Percentiles rank a stretch among this genome's conserved stretches.
These are phyloP conservation scores for Ceratocystiopsis brevicomis DNA, from an alignment of 2,329 filamentous ascomycete genomes.

Conservation along the genomic window DNA sequence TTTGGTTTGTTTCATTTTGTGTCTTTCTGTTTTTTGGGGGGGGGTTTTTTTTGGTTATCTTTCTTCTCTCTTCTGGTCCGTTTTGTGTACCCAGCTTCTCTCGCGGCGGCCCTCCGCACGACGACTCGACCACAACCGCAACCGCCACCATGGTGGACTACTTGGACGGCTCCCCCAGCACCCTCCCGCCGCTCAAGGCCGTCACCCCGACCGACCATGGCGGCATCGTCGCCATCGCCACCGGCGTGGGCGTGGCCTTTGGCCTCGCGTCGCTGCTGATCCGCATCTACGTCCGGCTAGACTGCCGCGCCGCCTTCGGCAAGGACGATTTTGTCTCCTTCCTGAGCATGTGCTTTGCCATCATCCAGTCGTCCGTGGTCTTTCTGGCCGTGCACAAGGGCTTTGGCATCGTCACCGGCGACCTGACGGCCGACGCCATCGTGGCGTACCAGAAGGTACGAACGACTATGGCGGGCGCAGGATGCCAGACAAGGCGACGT, in stretches of 20 bases:
- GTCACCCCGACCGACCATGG: conserved; percentile 20
- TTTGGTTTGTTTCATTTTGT: too few relatives aligned
- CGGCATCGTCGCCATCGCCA: conserved; percentile 21
- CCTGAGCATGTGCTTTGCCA: conserved; percentile 15
- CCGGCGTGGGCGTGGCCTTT: conserved; percentile 19
- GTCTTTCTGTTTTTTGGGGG: not conserved
- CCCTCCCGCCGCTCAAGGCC: conserved; percentile 16
- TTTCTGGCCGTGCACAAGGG: conserved; percentile 20
- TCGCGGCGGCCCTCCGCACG: too few relatives aligned
- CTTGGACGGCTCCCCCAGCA: too few relatives aligned
- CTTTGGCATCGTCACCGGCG: conserved; percentile 17
- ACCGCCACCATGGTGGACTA: not conserved
- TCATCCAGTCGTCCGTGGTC: conserved; percentile 19
- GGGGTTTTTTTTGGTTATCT: not conserved
- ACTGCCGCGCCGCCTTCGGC: conserved; percentile 13
- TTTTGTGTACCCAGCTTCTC: not conserved
- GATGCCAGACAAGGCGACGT: too few relatives aligned
- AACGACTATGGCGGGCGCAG: too few relatives aligned
- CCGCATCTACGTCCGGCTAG: conserved; percentile 19
- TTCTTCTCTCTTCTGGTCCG: not conserved
- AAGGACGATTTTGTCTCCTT: conserved; percentile 18
- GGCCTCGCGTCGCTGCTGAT: conserved; percentile 20
- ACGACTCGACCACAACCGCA: not conserved
- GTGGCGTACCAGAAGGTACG: conserved; percentile 10
- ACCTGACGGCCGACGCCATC: conserved; percentile 11